Evolutionary conservation across 352 stramenopile species (phyloP).

Genomic region (Detonula confervacea): DNA sequence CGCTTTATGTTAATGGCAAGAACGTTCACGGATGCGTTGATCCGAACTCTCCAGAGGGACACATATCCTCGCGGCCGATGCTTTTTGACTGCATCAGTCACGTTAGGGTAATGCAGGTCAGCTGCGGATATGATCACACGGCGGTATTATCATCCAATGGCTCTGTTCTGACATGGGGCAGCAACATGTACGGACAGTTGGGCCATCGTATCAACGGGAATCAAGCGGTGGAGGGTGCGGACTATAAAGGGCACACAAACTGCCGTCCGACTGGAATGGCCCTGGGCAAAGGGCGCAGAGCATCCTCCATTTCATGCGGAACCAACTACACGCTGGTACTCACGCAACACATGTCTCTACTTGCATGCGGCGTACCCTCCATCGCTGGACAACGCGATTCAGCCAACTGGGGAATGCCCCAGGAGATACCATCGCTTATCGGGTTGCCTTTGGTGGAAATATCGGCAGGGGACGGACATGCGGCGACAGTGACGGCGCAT

Average conservation of each 20-base stretch:
- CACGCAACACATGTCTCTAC: constrained; percentile 68
- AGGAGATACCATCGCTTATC: constrained; percentile 57
- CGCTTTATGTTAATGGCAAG: constrained; percentile 60
- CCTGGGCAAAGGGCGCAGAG: constrained; percentile 38
- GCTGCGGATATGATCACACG: constrained; percentile 73
- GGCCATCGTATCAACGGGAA: constrained; percentile 49
- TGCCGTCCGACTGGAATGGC: constrained; percentile 48
- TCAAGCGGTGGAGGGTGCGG: neutral
- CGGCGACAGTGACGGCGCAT: constrained; percentile 63
- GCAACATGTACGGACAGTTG: constrained; percentile 68
- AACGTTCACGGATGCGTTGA: constrained; percentile 71
- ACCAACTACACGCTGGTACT: constrained; percentile 69
- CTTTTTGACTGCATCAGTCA: constrained; percentile 62
- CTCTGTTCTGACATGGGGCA: constrained; percentile 74
- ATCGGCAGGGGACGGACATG: constrained; percentile 65
- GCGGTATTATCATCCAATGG: constrained; percentile 67
- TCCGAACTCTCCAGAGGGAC: constrained; percentile 48
- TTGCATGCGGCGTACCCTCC: constrained; percentile 52
- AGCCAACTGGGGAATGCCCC: constrained; percentile 32
- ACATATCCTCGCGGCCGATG: constrained; percentile 40
- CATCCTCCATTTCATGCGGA: constrained; percentile 61
- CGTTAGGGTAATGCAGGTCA: constrained; percentile 65
- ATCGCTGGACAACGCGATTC: constrained; percentile 49
- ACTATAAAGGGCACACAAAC: constrained; percentile 25
- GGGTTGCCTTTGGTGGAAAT: constrained; percentile 64